phyloP scores from a whole-genome alignment of 2,329 filamentous ascomycete genomes.

The Penicillium crustosum region DNA sequence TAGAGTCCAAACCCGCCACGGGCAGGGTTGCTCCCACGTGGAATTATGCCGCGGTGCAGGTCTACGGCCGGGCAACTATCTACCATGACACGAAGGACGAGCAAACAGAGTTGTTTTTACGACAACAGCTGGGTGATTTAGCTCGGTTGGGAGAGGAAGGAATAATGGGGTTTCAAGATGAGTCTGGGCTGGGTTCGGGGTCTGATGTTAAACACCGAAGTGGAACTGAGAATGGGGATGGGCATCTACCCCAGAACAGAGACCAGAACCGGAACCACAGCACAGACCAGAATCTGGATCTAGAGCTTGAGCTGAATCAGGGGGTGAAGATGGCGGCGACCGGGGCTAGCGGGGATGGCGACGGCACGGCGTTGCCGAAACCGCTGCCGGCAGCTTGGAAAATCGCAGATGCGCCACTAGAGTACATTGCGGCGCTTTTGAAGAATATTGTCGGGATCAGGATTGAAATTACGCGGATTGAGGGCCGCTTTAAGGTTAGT shows the following conservation, averaged over 20 bases:
- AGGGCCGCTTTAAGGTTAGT: constrained; percentile 25
- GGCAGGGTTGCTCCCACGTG: constrained; percentile 70
- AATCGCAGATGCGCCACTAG: constrained; percentile 18
- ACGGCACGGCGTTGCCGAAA: not conserved
- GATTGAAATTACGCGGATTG: constrained; percentile 20
- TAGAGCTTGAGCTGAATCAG: not conserved
- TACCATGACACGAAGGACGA: constrained; percentile 8
- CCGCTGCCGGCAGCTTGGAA: constrained; percentile 13
- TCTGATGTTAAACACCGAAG: not conserved
- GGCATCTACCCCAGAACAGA: not conserved
- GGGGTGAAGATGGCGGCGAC: not conserved
- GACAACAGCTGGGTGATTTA: constrained; percentile 16
- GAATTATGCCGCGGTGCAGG: constrained; percentile 63
- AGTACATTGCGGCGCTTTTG: constrained; percentile 20
- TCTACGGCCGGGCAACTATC: constrained; percentile 20
- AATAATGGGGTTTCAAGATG: constrained; percentile 15
- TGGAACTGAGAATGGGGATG: not conserved
- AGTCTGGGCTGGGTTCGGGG: not conserved
- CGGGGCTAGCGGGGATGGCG: not conserved
- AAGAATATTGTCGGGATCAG: constrained; percentile 22
- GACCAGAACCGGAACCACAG: too few species aligned
- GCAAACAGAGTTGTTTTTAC: constrained; percentile 12
- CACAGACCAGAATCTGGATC: not conserved
- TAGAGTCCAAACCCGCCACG: constrained; percentile 61
- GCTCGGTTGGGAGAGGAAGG: constrained; percentile 16